A percentile compares a stretch with the other conserved stretches of the same genome.
phyloP scores from a whole-genome alignment of 176 grass and related monocot genomes.

The Ensete ventricosum region DNA sequence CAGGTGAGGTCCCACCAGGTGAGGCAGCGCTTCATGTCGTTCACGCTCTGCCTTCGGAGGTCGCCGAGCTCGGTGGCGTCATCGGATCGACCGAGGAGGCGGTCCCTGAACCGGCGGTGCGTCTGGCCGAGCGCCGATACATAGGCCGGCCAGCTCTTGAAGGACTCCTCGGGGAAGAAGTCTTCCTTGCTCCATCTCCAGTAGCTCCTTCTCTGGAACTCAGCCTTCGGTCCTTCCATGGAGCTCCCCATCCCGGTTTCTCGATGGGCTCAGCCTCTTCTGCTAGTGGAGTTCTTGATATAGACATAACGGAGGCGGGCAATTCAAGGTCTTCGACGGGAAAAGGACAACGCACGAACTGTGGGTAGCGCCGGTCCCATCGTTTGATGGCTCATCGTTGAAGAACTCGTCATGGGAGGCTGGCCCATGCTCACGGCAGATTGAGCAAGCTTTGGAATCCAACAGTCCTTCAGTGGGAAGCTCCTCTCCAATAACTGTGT shows the following conservation, averaged over 20 bases:
- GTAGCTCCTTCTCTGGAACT: constrained; percentile 27
- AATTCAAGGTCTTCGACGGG: too few relatives aligned
- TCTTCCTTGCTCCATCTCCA: constrained; percentile 81
- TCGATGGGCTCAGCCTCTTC: background rate
- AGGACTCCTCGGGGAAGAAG: constrained; percentile 93
- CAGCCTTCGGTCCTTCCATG: constrained; percentile 5
- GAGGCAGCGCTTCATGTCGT: constrained; percentile 84
- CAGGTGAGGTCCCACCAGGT: constrained; percentile 97
- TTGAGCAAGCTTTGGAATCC: too few relatives aligned
- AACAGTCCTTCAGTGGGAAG: too few relatives aligned
- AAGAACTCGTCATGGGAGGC: too few relatives aligned
- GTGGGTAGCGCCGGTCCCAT: too few relatives aligned
- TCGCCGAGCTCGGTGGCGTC: constrained; percentile 51
- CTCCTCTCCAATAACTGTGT: too few relatives aligned
- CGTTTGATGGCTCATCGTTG: too few relatives aligned
- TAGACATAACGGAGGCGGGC: too few relatives aligned
- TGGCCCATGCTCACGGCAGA: too few relatives aligned
- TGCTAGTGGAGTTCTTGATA: background rate
- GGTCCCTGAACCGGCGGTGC: constrained; percentile 39
- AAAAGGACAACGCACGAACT: too few relatives aligned
- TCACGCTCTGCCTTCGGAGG: constrained; percentile 63
- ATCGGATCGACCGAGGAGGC: constrained; percentile 52
- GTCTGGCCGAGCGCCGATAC: constrained; percentile 35
- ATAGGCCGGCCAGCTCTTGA: constrained; percentile 69
- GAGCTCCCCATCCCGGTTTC: background rate